Conservation (phyloP, 192 early-diverging fungal species). For the Backusella luteola region DNA sequence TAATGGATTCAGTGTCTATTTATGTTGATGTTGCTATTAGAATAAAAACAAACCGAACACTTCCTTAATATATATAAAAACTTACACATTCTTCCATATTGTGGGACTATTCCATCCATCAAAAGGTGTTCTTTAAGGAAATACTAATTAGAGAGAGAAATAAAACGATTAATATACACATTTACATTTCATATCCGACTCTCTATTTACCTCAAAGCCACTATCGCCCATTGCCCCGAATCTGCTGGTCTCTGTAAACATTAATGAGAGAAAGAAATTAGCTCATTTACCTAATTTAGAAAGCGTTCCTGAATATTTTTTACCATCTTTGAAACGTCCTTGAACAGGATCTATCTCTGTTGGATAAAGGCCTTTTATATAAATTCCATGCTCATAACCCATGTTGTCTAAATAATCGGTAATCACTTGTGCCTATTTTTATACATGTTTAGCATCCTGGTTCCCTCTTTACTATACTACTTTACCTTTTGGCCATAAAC, state of each 20-base stretch:
- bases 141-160: slow-evolving; percentile 33
- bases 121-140: slow-evolving; percentile 58
- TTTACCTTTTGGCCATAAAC: slow-evolving; percentile 59
- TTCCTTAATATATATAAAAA: background rate
- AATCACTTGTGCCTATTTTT: slow-evolving; percentile 28
- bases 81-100: slow-evolving; percentile 43
- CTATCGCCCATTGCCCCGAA: slow-evolving; percentile 56
- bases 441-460: background rate
- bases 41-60: background rate
- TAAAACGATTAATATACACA: background rate
- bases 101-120: slow-evolving; percentile 30
- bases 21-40: background rate
- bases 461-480: background rate
- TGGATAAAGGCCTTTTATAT: slow-evolving; percentile 65
- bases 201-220: slow-evolving; percentile 52
- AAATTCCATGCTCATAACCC: slow-evolving; percentile 23
- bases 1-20: slow-evolving; percentile 34
- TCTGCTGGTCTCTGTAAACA: background rate
- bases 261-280: slow-evolving; percentile 39
- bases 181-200: background rate
- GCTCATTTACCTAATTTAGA: slow-evolving; percentile 46
- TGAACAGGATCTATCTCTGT: slow-evolving; percentile 41
- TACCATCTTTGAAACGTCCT: slow-evolving; percentile 31
- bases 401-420: slow-evolving; percentile 27
- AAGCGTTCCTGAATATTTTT: slow-evolving; percentile 17